phyloP scores from a whole-genome alignment of 2,329 filamentous ascomycete genomes.

The Ascochyta pisi region DNA sequence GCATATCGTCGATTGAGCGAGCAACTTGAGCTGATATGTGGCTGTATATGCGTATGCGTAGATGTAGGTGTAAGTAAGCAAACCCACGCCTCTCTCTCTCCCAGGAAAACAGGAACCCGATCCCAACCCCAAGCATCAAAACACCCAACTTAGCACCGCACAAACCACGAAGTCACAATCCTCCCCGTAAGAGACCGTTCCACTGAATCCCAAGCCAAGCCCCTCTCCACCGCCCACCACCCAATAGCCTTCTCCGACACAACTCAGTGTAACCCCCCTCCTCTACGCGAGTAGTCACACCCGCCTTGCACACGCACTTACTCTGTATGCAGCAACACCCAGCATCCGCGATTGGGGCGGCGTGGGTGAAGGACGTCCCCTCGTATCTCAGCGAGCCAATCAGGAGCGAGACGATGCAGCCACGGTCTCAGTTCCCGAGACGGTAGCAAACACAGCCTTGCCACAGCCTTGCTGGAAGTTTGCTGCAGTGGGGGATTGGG shows the following conservation, averaged over 20 bases:
- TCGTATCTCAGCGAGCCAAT: neutral
- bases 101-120: no score
- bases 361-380: constrained; percentile 2
- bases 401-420: neutral
- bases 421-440: neutral
- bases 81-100: no score
- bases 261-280: no score
- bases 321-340: neutral
- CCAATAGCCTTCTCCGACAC: no score
- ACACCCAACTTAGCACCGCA: neutral
- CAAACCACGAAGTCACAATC: neutral
- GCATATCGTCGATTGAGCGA: neutral
- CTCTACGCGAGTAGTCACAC: neutral
- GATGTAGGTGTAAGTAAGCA: no score
- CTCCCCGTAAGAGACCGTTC: neutral
- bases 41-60: no score
- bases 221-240: no score
- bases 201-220: neutral
- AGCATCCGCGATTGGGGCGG: neutral
- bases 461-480: neutral
- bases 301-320: neutral
- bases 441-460: neutral
- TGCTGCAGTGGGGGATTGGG: neutral
- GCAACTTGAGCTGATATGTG: no score
- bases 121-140: no score